Base-by-base conservation (phyloP, 768 basidiomycete genomes). In the Podaxis rugospora region DNA sequence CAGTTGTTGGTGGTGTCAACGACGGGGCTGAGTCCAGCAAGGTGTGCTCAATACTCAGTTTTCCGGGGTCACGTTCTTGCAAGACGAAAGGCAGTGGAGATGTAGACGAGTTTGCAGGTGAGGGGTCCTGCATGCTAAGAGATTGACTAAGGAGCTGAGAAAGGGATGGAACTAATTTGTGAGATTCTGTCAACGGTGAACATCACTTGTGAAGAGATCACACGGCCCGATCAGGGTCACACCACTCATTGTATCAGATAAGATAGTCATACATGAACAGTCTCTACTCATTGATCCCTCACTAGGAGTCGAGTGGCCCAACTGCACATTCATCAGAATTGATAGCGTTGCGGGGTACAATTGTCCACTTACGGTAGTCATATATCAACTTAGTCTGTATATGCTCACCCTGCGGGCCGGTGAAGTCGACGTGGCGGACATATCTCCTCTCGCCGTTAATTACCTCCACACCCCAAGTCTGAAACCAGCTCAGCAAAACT, bases 391-490 rank as follows among this genome's bases (percentile, higher is more conserved):
- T 80, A 9, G 77, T 75, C 59, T 82, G 75, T 52, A 90, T 83
- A 37, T 83, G 81, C 65, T 87, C 80, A 9, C 75, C 83, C 35
- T 75, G 67, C 3, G 87, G 81, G 0, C 87, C 87, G 4, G 80
- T 83, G 70, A 90, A 90, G 63, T 80, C 78, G 63, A 89, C 72
- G 65, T 81, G 84, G 58, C 88, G 78, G 3, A 79, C 75, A 65
- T 90, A 85, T 62, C 86, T 76, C 65, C 85, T 81, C 67, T 83
- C 82, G 27, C 77, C 84, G 13, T 87, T 73, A 64, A 87, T 73
- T 3, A 76, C 76, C 66, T 87, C 78, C 21, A 90, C 78, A 23
- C 88, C 89, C 89, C 89, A 91, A 14, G 78, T 72, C 80, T 79
- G 58, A 32, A 40, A 5, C 50, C 55, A 53, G 35, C 46, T 55